A percentile compares a stretch with the other conserved stretches of the same genome.
Evolutionary conservation across 2,329 filamentous ascomycete genomes (phyloP).

Genomic region (Penicillium verrucosum): DNA sequence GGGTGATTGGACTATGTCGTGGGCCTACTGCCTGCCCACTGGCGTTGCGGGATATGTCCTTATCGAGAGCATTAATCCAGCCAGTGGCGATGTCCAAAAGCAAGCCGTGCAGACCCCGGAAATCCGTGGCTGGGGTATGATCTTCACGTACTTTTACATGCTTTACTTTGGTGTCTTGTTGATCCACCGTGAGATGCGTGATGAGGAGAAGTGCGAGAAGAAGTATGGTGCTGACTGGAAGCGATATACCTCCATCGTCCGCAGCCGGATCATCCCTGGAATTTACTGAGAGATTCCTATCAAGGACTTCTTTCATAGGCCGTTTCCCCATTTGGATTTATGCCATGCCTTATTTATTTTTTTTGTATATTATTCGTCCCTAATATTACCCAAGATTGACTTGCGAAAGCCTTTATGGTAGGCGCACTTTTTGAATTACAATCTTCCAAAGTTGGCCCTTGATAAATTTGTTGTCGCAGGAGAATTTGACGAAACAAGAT

Average conservation of each 20-base stretch:
- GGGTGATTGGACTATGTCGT: slow-evolving; percentile 91
- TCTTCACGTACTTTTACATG: slow-evolving; percentile 92
- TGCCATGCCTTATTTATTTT: background rate
- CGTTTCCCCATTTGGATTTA: background rate
- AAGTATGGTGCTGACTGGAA: slow-evolving; percentile 96
- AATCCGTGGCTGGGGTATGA: slow-evolving; percentile 76
- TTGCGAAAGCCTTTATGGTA: background rate
- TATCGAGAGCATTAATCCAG: slow-evolving; percentile 46
- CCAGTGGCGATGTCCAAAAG: slow-evolving; percentile 62
- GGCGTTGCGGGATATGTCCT: slow-evolving; percentile 79
- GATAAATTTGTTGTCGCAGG: background rate
- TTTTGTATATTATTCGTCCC: background rate
- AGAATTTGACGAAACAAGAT: background rate
- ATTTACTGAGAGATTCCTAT: slow-evolving; percentile 59
- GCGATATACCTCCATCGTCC: slow-evolving; percentile 77
- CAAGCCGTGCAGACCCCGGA: slow-evolving; percentile 70
- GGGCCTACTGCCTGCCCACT: slow-evolving; percentile 85
- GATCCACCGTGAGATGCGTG: slow-evolving; percentile 78
- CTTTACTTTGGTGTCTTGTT: slow-evolving; percentile 86
- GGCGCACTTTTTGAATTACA: background rate
- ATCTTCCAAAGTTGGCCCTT: background rate
- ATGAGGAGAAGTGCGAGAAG: slow-evolving; percentile 83
- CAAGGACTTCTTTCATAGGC: background rate
- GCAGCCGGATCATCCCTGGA: slow-evolving; percentile 77
- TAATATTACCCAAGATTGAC: background rate